A percentile compares a stretch with the other conserved stretches of the same genome.
phyloP scores from a whole-genome alignment of 2,329 filamentous ascomycete species.

The Clarireedia monteithiana region DNA sequence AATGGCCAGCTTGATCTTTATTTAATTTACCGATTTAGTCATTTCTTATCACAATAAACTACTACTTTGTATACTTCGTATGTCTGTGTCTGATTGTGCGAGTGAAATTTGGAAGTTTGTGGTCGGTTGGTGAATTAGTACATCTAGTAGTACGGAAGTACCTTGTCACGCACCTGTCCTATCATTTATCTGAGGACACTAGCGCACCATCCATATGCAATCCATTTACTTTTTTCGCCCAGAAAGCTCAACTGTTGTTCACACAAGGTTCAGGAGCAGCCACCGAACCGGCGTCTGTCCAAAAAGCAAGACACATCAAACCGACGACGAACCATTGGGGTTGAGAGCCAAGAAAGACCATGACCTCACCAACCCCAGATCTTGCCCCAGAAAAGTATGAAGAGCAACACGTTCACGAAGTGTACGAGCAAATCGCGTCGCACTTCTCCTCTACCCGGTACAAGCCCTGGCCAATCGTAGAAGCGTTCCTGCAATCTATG shows the following conservation, averaged over 20 bases:
- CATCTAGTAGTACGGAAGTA: too few relatives aligned
- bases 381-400: slow-evolving; percentile 55
- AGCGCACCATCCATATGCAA: background rate
- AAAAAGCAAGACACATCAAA: too few relatives aligned
- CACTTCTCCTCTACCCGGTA: slow-evolving; percentile 77
- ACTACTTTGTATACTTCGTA: too few relatives aligned
- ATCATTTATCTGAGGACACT: background rate
- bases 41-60: too few relatives aligned
- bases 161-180: background rate
- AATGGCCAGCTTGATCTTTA: too few relatives aligned
- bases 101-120: too few relatives aligned
- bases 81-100: too few relatives aligned
- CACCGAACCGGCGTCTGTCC: background rate
- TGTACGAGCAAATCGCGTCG: slow-evolving; percentile 81
- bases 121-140: too few relatives aligned
- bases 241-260: too few relatives aligned
- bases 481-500: slow-evolving; percentile 63
- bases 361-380: background rate
- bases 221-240: background rate
- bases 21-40: too few relatives aligned
- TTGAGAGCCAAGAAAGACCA: background rate
- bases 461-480: slow-evolving; percentile 88
- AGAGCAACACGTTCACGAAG: slow-evolving; percentile 76
- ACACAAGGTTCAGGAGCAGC: background rate
- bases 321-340: too few relatives aligned